phyloP scores from a whole-genome alignment of 495 filamentous ascomycete genomes.

The Talaromyces trachyspermus region DNA sequence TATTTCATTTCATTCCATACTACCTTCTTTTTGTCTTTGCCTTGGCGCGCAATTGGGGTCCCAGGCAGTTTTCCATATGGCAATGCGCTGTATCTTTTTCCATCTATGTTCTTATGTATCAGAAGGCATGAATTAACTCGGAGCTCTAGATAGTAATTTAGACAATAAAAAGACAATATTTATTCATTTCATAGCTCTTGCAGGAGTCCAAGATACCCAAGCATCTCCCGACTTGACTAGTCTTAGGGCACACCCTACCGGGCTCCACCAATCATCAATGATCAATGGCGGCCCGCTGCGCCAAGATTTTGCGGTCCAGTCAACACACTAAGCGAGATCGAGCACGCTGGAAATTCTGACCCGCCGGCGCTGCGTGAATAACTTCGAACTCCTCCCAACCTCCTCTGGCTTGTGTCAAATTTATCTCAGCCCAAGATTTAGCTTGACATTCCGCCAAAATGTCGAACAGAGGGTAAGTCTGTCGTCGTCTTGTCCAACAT shows the following conservation, averaged over 20 bases:
- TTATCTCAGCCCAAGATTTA: slow-evolving; percentile 30
- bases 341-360: slow-evolving; percentile 26
- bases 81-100: slow-evolving; percentile 8
- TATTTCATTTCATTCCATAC: background rate
- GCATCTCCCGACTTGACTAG: too few species aligned
- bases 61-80: slow-evolving; percentile 7
- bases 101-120: slow-evolving; percentile 10
- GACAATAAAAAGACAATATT: too few species aligned
- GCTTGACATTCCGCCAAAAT: slow-evolving; percentile 45
- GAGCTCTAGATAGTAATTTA: background rate
- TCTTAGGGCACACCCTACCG: slow-evolving; percentile 27
- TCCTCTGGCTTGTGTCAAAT: slow-evolving; percentile 31
- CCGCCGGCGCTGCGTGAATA: slow-evolving; percentile 17
- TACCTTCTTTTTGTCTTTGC: background rate
- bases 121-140: background rate
- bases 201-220: too few species aligned
- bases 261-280: background rate
- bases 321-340: slow-evolving; percentile 38
- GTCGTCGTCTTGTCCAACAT: slow-evolving; percentile 1
- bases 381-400: slow-evolving; percentile 28
- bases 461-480: slow-evolving; percentile 50
- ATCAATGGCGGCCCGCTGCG: slow-evolving; percentile 20
- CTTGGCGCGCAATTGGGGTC: background rate
- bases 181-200: too few species aligned
- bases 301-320: slow-evolving; percentile 39